Evolutionary conservation across 1,139 yeast genomes (phyloP).

Genomic region (Geotrichum fermentans): DNA sequence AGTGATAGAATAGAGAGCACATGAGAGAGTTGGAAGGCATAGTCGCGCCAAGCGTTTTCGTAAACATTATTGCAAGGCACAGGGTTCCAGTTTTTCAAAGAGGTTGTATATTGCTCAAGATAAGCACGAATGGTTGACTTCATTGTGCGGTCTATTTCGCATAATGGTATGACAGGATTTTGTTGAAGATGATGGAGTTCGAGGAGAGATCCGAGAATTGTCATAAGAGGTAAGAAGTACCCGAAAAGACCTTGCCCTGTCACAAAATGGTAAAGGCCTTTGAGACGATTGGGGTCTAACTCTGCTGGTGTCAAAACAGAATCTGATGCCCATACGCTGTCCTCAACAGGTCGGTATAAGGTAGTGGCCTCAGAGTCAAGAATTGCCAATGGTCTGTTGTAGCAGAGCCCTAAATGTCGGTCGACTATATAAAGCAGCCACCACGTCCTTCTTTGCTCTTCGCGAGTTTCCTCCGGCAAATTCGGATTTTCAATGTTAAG

Average conservation of each 20-base stretch:
- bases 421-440: slow-evolving; percentile 43
- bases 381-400: slow-evolving; percentile 37
- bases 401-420: slow-evolving; percentile 40
- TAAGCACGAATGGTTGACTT: slow-evolving; percentile 21
- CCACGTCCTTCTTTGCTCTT: slow-evolving; percentile 43
- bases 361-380: slow-evolving; percentile 37
- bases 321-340: slow-evolving; percentile 36
- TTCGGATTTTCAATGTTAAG: slow-evolving; percentile 34
- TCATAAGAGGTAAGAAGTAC: slow-evolving; percentile 30
- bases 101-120: slow-evolving; percentile 21
- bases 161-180: slow-evolving; percentile 23
- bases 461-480: slow-evolving; percentile 36
- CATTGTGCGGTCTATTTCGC: slow-evolving; percentile 26
- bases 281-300: slow-evolving; percentile 25
- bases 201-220: slow-evolving; percentile 28
- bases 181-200: slow-evolving; percentile 28
- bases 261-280: slow-evolving; percentile 23
- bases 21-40: slow-evolving; percentile 28
- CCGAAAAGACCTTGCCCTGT: slow-evolving; percentile 30
- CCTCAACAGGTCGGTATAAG: slow-evolving; percentile 38
- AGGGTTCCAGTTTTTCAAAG: slow-evolving; percentile 23
- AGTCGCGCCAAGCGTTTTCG: slow-evolving; percentile 29
- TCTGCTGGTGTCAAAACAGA: slow-evolving; percentile 23
- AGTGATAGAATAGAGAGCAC: slow-evolving; percentile 28
- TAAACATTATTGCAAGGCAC: slow-evolving; percentile 15